phyloP scores from a whole-genome alignment of 495 filamentous ascomycete species.

The Daldinia vernicosa region DNA sequence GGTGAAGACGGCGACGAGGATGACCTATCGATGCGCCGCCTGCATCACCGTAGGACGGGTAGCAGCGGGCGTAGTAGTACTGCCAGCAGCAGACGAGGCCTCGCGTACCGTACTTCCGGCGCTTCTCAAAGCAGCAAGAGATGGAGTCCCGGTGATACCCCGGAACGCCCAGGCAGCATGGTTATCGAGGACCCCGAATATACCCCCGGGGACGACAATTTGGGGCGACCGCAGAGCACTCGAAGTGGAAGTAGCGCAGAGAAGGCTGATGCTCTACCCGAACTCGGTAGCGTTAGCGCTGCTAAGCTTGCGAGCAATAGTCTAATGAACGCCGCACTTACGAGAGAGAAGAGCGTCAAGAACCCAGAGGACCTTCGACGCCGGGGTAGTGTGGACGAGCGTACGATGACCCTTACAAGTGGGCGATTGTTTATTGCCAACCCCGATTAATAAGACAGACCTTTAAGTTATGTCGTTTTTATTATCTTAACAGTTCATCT shows the following conservation, averaged over 20 bases:
- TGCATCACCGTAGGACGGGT: constrained; percentile 76
- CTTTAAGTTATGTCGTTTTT: not conserved
- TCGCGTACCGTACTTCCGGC: constrained; percentile 63
- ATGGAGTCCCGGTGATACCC: constrained; percentile 76
- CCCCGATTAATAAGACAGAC: constrained; percentile 69
- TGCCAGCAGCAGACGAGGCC: constrained; percentile 70
- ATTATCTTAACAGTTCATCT: constrained; percentile 12
- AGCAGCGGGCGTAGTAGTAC: constrained; percentile 81
- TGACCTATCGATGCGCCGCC: constrained; percentile 62
- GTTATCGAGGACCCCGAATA: constrained; percentile 50
- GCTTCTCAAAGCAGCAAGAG: constrained; percentile 56
- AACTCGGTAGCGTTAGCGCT: constrained; percentile 47
- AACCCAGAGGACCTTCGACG: constrained; percentile 79
- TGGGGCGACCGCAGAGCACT: constrained; percentile 56
- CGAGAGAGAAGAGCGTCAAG: constrained; percentile 71
- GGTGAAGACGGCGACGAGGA: constrained; percentile 83
- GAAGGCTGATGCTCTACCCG: constrained; percentile 59
- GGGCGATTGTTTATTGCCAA: constrained; percentile 93
- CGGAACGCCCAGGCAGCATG: constrained; percentile 60
- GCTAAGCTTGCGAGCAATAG: constrained; percentile 62
- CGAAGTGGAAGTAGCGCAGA: constrained; percentile 65
- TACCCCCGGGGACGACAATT: constrained; percentile 54
- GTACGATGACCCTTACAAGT: constrained; percentile 81
- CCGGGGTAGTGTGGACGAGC: constrained; percentile 93
- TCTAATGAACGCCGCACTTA: constrained; percentile 59